A percentile compares a stretch with the other conserved stretches of the same genome.
phyloP scores from a whole-genome alignment of 2,329 filamentous ascomycete species.

The Aspergillus tanneri region DNA sequence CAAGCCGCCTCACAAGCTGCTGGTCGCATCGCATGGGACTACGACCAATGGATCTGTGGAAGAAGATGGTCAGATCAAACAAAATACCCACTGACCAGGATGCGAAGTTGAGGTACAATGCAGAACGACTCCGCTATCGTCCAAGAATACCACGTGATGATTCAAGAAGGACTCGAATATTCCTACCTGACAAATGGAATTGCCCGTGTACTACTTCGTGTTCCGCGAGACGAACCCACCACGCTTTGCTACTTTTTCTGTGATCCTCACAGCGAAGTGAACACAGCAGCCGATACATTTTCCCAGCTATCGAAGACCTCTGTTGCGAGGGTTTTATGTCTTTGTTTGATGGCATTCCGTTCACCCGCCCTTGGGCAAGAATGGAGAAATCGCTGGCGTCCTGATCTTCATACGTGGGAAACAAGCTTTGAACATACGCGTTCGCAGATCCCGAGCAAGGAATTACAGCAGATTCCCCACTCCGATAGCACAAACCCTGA shows the following conservation, averaged over 20 bases:
- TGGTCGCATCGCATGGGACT: conserved; percentile 13
- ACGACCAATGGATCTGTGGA: conserved; percentile 19
- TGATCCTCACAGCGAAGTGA: conserved; percentile 24
- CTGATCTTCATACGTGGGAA: conserved; percentile 21
- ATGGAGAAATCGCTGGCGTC: conserved; percentile 21
- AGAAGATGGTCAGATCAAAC: conserved; percentile 13
- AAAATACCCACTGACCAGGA: conserved; percentile 6
- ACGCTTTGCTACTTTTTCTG: conserved; percentile 27
- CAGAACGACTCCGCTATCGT: conserved; percentile 19
- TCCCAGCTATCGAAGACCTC: conserved; percentile 17
- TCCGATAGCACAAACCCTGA: conserved; percentile 21
- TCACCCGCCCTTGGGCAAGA: conserved; percentile 20
- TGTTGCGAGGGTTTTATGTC: conserved; percentile 23
- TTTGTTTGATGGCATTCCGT: conserved; percentile 25
- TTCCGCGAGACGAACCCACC: conserved; percentile 21
- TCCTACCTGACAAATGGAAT: conserved; percentile 28
- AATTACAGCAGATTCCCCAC: conserved; percentile 15
- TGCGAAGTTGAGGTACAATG: conserved; percentile 22
- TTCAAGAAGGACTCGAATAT: conserved; percentile 28
- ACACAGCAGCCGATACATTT: conserved; percentile 8
- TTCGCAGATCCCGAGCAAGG: conserved; percentile 1
- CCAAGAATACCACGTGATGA: conserved; percentile 30
- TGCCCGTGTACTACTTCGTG: conserved; percentile 20
- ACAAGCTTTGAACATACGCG: conserved; percentile 18
- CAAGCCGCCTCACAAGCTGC: conserved; percentile 21